A percentile compares a stretch with the other conserved stretches of the same genome.
These are phyloP conservation scores for Ceratobasidium theobromae DNA, from an alignment of 1,284 basidiomycete species.

Conservation along the genomic window DNA sequence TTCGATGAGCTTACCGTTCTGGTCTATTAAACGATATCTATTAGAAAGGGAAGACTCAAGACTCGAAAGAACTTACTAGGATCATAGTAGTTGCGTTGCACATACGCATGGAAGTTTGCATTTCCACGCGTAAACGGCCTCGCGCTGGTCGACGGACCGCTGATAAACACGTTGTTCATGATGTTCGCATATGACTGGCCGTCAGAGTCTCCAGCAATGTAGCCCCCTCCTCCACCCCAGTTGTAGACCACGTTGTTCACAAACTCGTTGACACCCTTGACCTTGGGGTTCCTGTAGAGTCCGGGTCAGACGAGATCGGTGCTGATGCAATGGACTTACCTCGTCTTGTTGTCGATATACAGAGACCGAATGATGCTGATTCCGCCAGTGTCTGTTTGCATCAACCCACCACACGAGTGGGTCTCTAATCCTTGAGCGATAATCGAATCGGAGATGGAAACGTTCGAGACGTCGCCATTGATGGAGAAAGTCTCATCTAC, in stretches of 20 bases:
- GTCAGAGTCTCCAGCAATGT: constrained; percentile 46
- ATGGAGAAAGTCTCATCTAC: constrained; percentile 46
- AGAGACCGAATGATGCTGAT: constrained; percentile 46
- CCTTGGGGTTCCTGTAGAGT: constrained; percentile 43
- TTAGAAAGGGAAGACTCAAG: neutral
- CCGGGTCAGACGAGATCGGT: neutral
- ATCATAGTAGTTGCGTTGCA: constrained; percentile 43
- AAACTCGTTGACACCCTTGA: constrained; percentile 47
- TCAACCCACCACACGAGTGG: constrained; percentile 46
- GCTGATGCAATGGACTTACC: constrained; percentile 25
- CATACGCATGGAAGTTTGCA: constrained; percentile 45
- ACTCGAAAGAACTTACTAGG: constrained; percentile 35
- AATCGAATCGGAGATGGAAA: constrained; percentile 46
- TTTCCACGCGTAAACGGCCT: constrained; percentile 44
- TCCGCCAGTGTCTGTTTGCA: constrained; percentile 44
- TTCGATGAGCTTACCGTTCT: neutral
- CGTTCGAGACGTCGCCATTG: constrained; percentile 46
- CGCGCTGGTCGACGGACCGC: constrained; percentile 40
- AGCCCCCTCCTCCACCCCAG: constrained; percentile 46
- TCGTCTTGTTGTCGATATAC: constrained; percentile 47
- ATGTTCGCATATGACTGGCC: constrained; percentile 46
- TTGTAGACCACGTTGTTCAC: constrained; percentile 48
- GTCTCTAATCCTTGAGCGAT: constrained; percentile 47
- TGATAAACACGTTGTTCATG: constrained; percentile 46
- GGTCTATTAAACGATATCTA: neutral